Conservation (phyloP, 352 stramenopile species). For the Phytophthora capsici region DNA sequence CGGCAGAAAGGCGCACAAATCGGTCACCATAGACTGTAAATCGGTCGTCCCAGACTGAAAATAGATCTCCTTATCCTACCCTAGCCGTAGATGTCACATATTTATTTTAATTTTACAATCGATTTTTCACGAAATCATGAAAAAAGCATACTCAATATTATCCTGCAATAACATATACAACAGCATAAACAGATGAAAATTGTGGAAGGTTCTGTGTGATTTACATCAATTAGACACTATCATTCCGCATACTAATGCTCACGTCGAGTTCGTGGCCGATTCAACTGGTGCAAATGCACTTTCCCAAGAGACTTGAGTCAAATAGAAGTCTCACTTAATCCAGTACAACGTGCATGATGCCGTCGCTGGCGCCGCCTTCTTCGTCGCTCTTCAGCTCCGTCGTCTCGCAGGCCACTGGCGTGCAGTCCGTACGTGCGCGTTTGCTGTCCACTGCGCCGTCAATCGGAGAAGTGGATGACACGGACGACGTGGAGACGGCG, state of each 20-base stretch:
- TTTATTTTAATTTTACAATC: too few species aligned
- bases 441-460: slow-evolving; percentile 44
- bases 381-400: slow-evolving; percentile 48
- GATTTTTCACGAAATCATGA: too few species aligned
- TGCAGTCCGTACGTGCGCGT: slow-evolving; percentile 51
- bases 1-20: too few species aligned
- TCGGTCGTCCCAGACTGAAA: too few species aligned
- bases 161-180: neutral
- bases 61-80: too few species aligned
- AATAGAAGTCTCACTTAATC: neutral
- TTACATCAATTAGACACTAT: neutral
- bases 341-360: slow-evolving; percentile 26
- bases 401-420: slow-evolving; percentile 47
- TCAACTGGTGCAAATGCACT: slow-evolving; percentile 1
- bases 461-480: slow-evolving; percentile 33
- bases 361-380: slow-evolving; percentile 46
- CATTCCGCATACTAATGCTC: too few species aligned
- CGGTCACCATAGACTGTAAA: too few species aligned
- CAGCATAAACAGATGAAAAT: too few species aligned
- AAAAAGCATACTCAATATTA: too few species aligned
- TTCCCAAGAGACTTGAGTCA: neutral
- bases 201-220: neutral
- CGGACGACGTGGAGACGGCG: slow-evolving; percentile 49
- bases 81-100: too few species aligned
- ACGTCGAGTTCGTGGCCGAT: neutral